phyloP scores from a whole-genome alignment of 345 rosid species.

The Boechera divaricarpa region DNA sequence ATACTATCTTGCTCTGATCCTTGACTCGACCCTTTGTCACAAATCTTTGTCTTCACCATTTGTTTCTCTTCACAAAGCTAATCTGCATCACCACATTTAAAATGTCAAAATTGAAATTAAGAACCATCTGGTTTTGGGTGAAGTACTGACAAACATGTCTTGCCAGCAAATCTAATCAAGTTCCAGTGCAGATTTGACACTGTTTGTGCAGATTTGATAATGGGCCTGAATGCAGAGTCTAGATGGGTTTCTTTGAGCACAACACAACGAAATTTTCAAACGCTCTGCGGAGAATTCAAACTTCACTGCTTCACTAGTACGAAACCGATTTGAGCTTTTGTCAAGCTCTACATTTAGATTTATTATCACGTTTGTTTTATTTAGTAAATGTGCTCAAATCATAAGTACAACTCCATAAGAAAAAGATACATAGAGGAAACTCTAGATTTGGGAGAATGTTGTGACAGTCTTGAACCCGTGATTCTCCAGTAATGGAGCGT shows the following conservation, averaged over 20 bases:
- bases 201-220: no score
- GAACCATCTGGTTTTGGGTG: no score
- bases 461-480: constrained; percentile 70
- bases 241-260: neutral
- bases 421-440: constrained; percentile 10
- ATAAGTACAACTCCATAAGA: constrained; percentile 15
- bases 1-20: no score
- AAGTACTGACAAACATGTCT: no score
- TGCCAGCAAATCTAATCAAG: no score
- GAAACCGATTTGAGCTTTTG: constrained; percentile 2
- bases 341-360: neutral
- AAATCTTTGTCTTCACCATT: neutral
- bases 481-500: constrained; percentile 63
- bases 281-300: neutral
- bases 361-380: constrained; percentile 30
- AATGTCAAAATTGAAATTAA: no score
- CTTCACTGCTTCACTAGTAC: neutral
- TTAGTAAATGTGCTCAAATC: constrained; percentile 10
- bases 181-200: no score
- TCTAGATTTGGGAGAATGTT: constrained; percentile 65
- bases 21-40: neutral
- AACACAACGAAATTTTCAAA: no score
- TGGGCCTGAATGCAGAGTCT: neutral
- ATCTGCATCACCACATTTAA: no score
- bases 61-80: neutral